Evolutionary conservation across 2,329 filamentous ascomycete species (phyloP).

Genomic region (Colletotrichum graminicola): DNA sequence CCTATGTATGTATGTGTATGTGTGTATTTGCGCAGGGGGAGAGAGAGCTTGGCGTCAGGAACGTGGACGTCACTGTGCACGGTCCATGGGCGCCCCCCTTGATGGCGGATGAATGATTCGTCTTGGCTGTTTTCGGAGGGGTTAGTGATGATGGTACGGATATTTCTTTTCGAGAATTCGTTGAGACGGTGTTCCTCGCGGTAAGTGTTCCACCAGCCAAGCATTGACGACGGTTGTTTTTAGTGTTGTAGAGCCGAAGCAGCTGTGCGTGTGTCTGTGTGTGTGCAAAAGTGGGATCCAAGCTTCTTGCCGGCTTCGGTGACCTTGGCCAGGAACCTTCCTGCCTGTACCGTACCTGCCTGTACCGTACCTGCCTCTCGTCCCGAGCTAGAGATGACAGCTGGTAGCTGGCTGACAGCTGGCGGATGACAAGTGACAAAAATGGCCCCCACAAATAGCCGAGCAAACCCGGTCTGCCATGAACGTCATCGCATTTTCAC

Average conservation of each 20-base stretch:
- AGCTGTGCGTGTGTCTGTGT: not conserved
- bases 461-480: slow-evolving; percentile 31
- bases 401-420: not conserved
- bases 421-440: not conserved
- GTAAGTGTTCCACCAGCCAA: not conserved
- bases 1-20: slow-evolving; percentile 1
- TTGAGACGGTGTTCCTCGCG: not conserved
- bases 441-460: slow-evolving; percentile 24
- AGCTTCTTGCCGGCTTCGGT: slow-evolving; percentile 28
- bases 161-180: not conserved
- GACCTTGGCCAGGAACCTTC: slow-evolving; percentile 1
- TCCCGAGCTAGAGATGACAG: not conserved
- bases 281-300: slow-evolving; percentile 11
- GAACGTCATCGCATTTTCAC: slow-evolving; percentile 40
- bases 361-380: not conserved
- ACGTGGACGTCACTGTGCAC: slow-evolving; percentile 39
- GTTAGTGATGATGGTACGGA: not conserved
- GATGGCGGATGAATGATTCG: not conserved
- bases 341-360: too few species aligned
- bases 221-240: slow-evolving; percentile 14
- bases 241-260: not conserved
- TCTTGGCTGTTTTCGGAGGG: slow-evolving; percentile 26
- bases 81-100: slow-evolving; percentile 24
- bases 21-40: slow-evolving; percentile 29
- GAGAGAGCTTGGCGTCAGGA: slow-evolving; percentile 30